These are phyloP conservation scores for Acorus calamus DNA, from an alignment of 106 monocot species.

Conservation along the genomic window DNA sequence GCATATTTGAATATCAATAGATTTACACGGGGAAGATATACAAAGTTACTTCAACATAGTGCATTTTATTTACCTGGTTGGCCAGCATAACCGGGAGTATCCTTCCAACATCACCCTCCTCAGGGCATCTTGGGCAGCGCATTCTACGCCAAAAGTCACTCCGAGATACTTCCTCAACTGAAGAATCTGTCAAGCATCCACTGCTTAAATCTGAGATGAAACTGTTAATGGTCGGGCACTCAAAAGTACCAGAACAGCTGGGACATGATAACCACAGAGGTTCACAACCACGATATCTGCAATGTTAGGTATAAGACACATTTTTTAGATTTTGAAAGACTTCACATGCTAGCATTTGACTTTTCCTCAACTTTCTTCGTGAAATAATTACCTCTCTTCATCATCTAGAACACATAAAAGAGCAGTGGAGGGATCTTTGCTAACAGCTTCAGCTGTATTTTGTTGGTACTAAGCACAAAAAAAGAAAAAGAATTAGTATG, in stretches of 20 bases:
- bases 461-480: conserved; percentile 42
- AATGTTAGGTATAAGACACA: neutral
- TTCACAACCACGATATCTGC: conserved; percentile 72
- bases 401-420: conserved; percentile 54
- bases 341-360: too few relatives aligned
- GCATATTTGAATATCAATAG: neutral
- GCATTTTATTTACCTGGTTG: conserved; percentile 58
- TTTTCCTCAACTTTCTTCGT: too few relatives aligned
- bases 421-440: conserved; percentile 39
- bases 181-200: conserved; percentile 11
- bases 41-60: neutral
- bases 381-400: conserved; percentile 54
- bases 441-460: conserved; percentile 35
- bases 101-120: conserved; percentile 38
- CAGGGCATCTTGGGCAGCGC: conserved; percentile 71
- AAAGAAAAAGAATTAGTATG: neutral
- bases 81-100: conserved; percentile 69
- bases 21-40: neutral
- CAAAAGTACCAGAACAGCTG: conserved; percentile 79
- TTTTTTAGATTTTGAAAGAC: too few relatives aligned
- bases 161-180: conserved; percentile 20
- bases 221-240: conserved; percentile 71
- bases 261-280: conserved; percentile 71
- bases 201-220: conserved; percentile 27
- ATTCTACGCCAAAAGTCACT: conserved; percentile 62